Evolutionary conservation across 805 yeast genomes (phyloP).

Genomic region (Saturnispora besseyi): DNA sequence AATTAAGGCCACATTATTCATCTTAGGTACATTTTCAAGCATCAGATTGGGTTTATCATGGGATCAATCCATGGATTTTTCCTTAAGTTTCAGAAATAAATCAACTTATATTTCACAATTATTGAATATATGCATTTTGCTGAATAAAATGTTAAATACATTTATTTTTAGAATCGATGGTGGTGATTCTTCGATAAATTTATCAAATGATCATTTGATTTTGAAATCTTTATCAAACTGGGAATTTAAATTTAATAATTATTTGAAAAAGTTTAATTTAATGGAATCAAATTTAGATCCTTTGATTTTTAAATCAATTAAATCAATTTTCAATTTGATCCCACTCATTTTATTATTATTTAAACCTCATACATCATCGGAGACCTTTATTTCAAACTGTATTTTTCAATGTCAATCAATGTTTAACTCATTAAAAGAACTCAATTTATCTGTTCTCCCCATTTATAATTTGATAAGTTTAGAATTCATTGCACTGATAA

Average conservation of each 20-base stretch:
- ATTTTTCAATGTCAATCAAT: constrained; percentile 9
- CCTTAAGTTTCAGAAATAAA: constrained; percentile 13
- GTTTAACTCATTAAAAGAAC: constrained; percentile 4
- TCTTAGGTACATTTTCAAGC: constrained; percentile 22
- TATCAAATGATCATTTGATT: constrained; percentile 11
- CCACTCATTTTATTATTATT: constrained; percentile 17
- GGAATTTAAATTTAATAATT: constrained; percentile 16
- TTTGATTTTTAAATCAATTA: constrained; percentile 5
- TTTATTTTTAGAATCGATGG: constrained; percentile 13
- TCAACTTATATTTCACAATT: constrained; percentile 15
- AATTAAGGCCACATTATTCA: constrained; percentile 21
- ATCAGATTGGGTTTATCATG: constrained; percentile 23
- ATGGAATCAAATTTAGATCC: neutral
- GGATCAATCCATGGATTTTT: constrained; percentile 15
- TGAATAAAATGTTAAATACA: constrained; percentile 17
- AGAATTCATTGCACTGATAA: constrained; percentile 16
- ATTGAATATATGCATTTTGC: constrained; percentile 15
- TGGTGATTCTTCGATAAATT: neutral
- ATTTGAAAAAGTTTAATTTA: neutral
- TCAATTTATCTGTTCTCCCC: constrained; percentile 16
- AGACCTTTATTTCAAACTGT: constrained; percentile 6
- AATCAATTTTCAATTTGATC: constrained; percentile 10
- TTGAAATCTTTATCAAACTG: constrained; percentile 19
- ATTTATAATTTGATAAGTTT: constrained; percentile 17
- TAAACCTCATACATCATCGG: constrained; percentile 12